These are phyloP conservation scores for Trichosanthes truncata DNA, from an alignment of 306 rosid genomes.

Conservation along the genomic window DNA sequence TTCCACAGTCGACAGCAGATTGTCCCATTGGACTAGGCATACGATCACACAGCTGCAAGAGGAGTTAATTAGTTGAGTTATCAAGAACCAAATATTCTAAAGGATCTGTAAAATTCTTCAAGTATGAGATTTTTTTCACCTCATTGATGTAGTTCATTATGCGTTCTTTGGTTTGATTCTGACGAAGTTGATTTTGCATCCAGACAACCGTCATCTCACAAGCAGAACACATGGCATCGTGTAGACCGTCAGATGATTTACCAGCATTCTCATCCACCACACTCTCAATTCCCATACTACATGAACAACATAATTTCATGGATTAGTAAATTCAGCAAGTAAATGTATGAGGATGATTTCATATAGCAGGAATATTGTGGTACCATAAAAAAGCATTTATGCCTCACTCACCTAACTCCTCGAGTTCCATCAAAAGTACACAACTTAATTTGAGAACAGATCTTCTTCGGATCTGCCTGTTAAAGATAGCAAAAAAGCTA, in stretches of 20 bases:
- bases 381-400: not conserved
- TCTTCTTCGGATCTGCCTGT: conserved; percentile 58
- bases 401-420: conserved; percentile 64
- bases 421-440: conserved; percentile 74
- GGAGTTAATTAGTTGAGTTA: not conserved
- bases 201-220: conserved; percentile 94
- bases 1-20: conserved; percentile 63
- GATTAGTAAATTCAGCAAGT: not conserved
- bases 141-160: conserved; percentile 51
- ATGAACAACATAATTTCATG: not conserved
- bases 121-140: conserved; percentile 29
- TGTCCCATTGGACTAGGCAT: conserved; percentile 70
- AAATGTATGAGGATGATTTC: not conserved
- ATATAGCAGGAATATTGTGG: not conserved
- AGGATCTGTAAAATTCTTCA: not conserved
- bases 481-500: not conserved
- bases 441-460: conserved; percentile 78
- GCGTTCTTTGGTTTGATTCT: conserved; percentile 51
- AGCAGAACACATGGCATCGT: conserved; percentile 54
- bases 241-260: conserved; percentile 28
- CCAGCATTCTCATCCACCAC: conserved; percentile 48
- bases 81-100: not conserved
- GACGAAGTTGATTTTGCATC: conserved; percentile 70
- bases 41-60: conserved; percentile 70
- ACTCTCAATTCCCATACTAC: conserved; percentile 69